phyloP scores from a whole-genome alignment of 768 basidiomycete species.

The Cystobasidium onofrii region DNA sequence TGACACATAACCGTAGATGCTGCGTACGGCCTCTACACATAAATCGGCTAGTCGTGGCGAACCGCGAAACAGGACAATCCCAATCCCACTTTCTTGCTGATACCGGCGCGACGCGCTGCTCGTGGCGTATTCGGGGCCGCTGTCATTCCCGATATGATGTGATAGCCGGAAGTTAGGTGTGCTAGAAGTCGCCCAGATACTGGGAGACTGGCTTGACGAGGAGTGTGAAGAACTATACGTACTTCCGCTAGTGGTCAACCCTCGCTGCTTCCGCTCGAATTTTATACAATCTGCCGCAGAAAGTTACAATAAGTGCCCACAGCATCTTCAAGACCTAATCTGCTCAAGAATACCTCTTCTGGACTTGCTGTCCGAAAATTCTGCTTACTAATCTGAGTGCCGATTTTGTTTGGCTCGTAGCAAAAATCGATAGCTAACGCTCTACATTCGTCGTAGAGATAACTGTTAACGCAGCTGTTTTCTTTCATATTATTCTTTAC shows the following conservation, averaged over 20 bases:
- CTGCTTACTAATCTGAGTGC: background rate
- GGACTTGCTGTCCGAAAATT: background rate
- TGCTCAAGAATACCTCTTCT: background rate
- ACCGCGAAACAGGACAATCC: too few species aligned
- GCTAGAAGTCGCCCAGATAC: too few species aligned
- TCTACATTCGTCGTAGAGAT: background rate
- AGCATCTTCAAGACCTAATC: background rate
- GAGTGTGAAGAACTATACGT: too few species aligned
- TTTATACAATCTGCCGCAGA: background rate
- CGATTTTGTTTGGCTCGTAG: background rate
- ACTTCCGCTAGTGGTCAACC: background rate
- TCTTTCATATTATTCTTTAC: background rate
- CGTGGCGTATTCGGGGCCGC: too few species aligned
- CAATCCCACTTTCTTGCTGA: too few species aligned
- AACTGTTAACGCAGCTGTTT: background rate
- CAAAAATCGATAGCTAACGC: background rate
- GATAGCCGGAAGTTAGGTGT: too few species aligned
- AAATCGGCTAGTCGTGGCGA: too few species aligned
- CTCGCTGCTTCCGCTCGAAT: background rate
- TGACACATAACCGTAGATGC: too few species aligned
- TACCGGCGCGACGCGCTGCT: too few species aligned
- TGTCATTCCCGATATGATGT: too few species aligned
- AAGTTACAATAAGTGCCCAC: background rate
- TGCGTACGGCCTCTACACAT: too few species aligned
- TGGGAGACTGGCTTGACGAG: too few species aligned